Base-by-base conservation (phyloP, 805 yeast species). In the Suhomyces sp. region DNA sequence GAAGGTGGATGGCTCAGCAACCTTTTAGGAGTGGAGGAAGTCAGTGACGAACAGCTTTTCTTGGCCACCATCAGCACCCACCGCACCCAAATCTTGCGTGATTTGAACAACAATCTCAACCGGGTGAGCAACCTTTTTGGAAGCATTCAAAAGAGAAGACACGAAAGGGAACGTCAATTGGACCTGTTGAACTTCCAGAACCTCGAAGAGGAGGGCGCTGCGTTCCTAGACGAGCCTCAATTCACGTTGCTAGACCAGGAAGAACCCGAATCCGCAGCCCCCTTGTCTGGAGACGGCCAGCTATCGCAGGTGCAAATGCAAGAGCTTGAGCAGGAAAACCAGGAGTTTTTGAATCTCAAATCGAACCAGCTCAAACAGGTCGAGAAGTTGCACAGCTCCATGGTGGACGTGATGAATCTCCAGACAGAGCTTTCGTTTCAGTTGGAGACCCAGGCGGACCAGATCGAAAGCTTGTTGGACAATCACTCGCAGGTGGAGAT, bases 341-440 rank as follows among this genome's bases (percentile, higher is more conserved):
- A 80, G 52, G 81, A 80, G 54, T 64, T 81, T 33, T 63, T 86
- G 12, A 74, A 78, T 45, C 65, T 80, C 48, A 87, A 87, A 59
- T 71, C 81, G n/a, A 80, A 79, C 48, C 87, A 87, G 55, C 60
- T 86, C 26, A 73, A 79, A 41, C 83, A 84, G 55, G 87, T 85
- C 6, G 83, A 81, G 54, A 73, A 78, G 54, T 74, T 87, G 35
- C 87, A 86, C 60, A 72, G 72, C 26, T 80, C 89, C 1, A 83
- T 87, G 67, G 65, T 84, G 44, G 97, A 90, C 62, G 86, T 92
- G 44, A 80, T 91, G 0, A 81, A 85, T 51, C 68, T 92, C 56
- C 93, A 91, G 62, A 76, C 85, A 23, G 94, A 89, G 62, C 74
- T 91, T 50, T 79, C 89, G 10, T 74, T 85, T 51, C 96, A 92